Base-by-base conservation (phyloP, 257 asterid species). In the Fraxinus excelsior region DNA sequence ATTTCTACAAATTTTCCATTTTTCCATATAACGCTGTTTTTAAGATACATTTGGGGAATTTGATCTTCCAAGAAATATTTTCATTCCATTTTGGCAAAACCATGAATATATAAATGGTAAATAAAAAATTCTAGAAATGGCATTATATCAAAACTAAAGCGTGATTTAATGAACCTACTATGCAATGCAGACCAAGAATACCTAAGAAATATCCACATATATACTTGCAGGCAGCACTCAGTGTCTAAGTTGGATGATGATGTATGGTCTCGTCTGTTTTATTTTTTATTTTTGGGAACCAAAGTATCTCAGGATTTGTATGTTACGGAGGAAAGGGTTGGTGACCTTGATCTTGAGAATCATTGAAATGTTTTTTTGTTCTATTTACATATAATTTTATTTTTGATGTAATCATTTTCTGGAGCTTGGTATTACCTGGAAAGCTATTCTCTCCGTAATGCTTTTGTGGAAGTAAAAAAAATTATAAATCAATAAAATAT, bases 391-490 rank as follows among this genome's bases (percentile, higher is more conserved):
- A 51, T 16, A 18, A 51, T 19, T 51, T 51, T 8, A 56, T 56
- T 56, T 56, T 56, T 56, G 25, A 62, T 11, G 68, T 62, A 26
- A 26, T 11, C 34, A 23, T 62, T 62, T 60, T 62, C 32, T 62
- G 19, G 35, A 62, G 34, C 68, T 51, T 53, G 70, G 29, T 37
- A 19, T 46, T 26, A n/a, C 69, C 77, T 70, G 38, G 1, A 67
- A 28, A 70, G 19, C 10, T 37, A 25, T 79, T 67, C 10, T 53
- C 78, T 34, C 53, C 40, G 38, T 31, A 37, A 51, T 78, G 23
- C 26, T 44, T 71, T 49, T 37, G 26, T 31, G 74, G 34, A 42
- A 70, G 32, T 62, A 26, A 62, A 42, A 26, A 60, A 42, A 70
- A 75, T 23, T 23, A 42, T 74, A n/a, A 1, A 18, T 58, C 19